These are phyloP conservation scores for Tricharina praecox DNA, from an alignment of 495 filamentous ascomycete species.

Conservation along the genomic window DNA sequence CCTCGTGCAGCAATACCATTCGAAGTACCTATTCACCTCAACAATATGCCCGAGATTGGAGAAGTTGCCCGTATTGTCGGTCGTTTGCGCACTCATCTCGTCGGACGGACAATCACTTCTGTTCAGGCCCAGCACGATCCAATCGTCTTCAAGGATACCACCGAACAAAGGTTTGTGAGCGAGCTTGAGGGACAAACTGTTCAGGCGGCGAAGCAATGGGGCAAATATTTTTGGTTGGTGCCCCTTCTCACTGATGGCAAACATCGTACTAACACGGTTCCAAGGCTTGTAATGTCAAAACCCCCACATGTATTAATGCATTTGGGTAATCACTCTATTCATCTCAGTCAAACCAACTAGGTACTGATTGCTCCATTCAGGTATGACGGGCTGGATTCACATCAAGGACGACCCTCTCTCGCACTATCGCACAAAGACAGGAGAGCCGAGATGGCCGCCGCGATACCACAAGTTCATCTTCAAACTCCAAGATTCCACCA, in stretches of 20 bases:
- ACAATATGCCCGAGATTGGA: constrained; percentile 60
- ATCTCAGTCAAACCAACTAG: too few species aligned
- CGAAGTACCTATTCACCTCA: background rate
- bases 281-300: constrained; percentile 32
- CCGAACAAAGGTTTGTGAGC: constrained; percentile 48
- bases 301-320: constrained; percentile 84
- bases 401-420: constrained; percentile 57
- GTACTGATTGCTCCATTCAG: too few species aligned
- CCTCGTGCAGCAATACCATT: too few species aligned
- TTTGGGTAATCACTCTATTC: constrained; percentile 70
- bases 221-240: constrained; percentile 82
- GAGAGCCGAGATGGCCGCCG: constrained; percentile 59
- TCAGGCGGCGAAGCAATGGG: constrained; percentile 48
- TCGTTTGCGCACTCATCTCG: constrained; percentile 60
- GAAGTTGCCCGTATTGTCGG: constrained; percentile 79
- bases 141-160: constrained; percentile 76
- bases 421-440: constrained; percentile 55
- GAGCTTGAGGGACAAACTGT: constrained; percentile 59
- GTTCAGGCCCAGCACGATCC: constrained; percentile 58
- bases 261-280: too few species aligned
- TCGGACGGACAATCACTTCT: constrained; percentile 59
- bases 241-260: too few species aligned
- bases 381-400: constrained; percentile 58
- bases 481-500: constrained; percentile 41
- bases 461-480: constrained; percentile 77